Evolutionary conservation across 768 basidiomycete genomes (phyloP), one percentile per base, ranked within the genome.

Genomic region (Candolleomyces efflorescens): DNA sequence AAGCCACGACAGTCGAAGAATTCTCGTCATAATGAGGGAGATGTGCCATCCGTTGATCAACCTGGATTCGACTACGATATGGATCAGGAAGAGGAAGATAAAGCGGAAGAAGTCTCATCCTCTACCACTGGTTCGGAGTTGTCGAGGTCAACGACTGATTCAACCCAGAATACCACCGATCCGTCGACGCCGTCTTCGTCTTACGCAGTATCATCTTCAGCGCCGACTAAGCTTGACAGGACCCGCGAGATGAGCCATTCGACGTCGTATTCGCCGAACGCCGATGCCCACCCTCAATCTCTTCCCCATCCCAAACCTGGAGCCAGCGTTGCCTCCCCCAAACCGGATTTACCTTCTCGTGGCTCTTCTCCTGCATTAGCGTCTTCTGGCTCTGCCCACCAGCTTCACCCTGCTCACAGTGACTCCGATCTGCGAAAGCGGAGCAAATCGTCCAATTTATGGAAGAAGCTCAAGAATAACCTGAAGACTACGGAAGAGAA

Each of bases 381-480:
- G 38, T 23, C 53, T 20, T 56, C 56, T 37, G 62, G 45, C 18
- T 55, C 53, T 55, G 56, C 27, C 50, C 60, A 45, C 43, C 59
- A 52, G 38, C 17, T 53, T 23, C 51, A 37, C 7, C 20, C 51
- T 22, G 51, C 32, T 12, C 15, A n/a, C 32, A 53, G 51, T 37
- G 51, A 53, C 9, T 53, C 32, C 36, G 51, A 53, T 13, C n/a
- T 39, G 5, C 51, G 51, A 9, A 38, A 36, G 17, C 6, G 15
- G 32, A 36, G 38, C 20, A 53, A 53, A 32, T 36, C 27, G 36
- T 60, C 55, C 13, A 66, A 72, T 18, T 61, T 79, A 3, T 79
- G 78, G 78, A 64, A 69, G 23, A 77, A 72, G 58, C 51, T 75
- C 15, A 74, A 71, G 54, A 68, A 62, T 3, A 74, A 69, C 49